Percentiles rank a stretch among this genome's conserved stretches.
Conservation (phyloP, 2,329 filamentous ascomycete species). For the Penicillium digitatum region DNA sequence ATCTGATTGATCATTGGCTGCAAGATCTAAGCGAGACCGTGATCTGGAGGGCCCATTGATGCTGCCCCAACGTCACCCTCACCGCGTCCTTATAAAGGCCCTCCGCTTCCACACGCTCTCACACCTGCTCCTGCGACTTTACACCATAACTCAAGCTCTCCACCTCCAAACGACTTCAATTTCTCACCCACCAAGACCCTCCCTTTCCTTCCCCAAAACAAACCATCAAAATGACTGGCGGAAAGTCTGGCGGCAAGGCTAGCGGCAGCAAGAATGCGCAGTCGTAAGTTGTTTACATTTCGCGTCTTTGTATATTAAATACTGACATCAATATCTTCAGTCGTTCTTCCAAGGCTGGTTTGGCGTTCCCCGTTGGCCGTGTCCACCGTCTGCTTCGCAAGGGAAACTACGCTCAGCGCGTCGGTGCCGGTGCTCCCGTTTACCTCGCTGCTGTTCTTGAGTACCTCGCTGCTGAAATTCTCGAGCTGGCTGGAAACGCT, state of each 20-base stretch:
- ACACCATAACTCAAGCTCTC: conserved; percentile 12
- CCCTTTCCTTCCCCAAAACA: conserved; percentile 11
- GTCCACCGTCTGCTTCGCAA: conserved; percentile 98
- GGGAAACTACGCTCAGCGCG: conserved; percentile 99
- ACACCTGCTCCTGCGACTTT: conserved; percentile 29
- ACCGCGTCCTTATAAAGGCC: conserved; percentile 45
- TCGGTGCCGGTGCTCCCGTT: conserved; percentile 94
- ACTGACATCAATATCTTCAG: conserved; percentile 54
- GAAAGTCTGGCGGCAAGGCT: conserved; percentile 99
- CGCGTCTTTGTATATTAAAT: conserved; percentile 7
- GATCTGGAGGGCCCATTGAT: conserved; percentile 44
- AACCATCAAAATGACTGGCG: conserved; percentile 94
- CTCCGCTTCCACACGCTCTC: conserved; percentile 33
- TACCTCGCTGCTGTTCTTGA: conserved; percentile 97
- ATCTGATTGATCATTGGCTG: conserved; percentile 42
- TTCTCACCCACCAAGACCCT: neutral
- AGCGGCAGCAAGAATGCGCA: conserved; percentile 98
- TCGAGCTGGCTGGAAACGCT: conserved; percentile 97
- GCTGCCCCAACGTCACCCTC: conserved; percentile 43
- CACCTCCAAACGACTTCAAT: conserved; percentile 9
- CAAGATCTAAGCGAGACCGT: conserved; percentile 43
- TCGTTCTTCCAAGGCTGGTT: conserved; percentile 97
- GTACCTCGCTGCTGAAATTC: conserved; percentile 97
- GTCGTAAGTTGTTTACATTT: conserved; percentile 67
- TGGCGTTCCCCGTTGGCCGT: conserved; percentile 98